phyloP scores from a whole-genome alignment of 225 moss, liverwort and hornwort species.

The Pleurozium schreberi region DNA sequence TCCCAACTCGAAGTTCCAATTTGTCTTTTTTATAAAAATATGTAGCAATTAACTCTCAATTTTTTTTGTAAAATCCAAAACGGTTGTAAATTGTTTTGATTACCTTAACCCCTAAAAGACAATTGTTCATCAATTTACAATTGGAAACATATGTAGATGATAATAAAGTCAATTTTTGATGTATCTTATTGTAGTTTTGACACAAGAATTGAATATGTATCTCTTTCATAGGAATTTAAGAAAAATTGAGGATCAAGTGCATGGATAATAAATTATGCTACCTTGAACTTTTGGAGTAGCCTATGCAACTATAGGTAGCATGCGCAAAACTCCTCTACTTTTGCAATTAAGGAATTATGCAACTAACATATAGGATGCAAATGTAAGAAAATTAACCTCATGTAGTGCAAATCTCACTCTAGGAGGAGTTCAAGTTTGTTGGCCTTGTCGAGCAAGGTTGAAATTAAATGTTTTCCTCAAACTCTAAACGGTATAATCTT shows the following conservation, averaged over 20 bases:
- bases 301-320: rapidly evolving
- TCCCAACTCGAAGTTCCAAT: neutral
- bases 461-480: neutral
- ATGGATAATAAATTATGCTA: neutral
- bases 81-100: neutral
- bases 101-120: neutral
- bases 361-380: neutral
- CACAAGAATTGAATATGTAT: rapidly evolving
- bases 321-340: neutral
- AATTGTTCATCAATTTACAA: rapidly evolving
- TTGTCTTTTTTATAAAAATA: neutral
- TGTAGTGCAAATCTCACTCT: neutral
- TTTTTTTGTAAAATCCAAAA: neutral
- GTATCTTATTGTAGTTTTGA: neutral
- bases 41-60: neutral
- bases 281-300: rapidly evolving
- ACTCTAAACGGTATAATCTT: neutral
- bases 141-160: rapidly evolving
- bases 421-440: rapidly evolving
- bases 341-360: neutral
- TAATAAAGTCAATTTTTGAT: neutral
- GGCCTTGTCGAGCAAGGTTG: rapidly evolving
- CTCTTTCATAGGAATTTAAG: too few relatives aligned
- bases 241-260: rapidly evolving
- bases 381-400: too few relatives aligned